Base-by-base conservation (phyloP, 495 filamentous ascomycete species). In the Cairneyella variabilis region DNA sequence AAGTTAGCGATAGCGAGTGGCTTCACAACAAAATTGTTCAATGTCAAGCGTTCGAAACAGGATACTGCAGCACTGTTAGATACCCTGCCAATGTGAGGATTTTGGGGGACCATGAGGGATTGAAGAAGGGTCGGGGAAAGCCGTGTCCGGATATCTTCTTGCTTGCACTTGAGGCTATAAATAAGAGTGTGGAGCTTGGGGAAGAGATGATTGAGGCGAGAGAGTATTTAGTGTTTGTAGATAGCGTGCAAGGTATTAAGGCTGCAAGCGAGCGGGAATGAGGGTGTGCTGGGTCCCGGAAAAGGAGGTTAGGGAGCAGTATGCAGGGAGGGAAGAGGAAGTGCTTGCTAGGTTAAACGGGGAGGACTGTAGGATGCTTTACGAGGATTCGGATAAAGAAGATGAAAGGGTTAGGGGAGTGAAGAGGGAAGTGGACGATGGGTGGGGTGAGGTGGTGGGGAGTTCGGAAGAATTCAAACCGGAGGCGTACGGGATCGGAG, bases 181-280 rank as follows among this genome's bases (percentile, higher is more conserved):
- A 74, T 48, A 47, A 27, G 10, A 45, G 32, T 0, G 32, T 61
- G 28, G 38, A 12, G 17, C 3, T 14, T 11, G 63, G 64, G 6
- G 57, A 58, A 39, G 30, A 34, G 2, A 21, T 28, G 7, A 58
- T 72, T 8, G 55, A 38, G 34, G 48, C 63, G 2, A 51, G 60
- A 10, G 71, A 75, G 52, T 75, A 69, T 61, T 56, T 74, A 51
- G 72, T 75, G 8, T 74, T 74, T 48, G 72, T 73, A 57, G 71
- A 75, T 66, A 68, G 64, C 26, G 55, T 74, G 12, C 61, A 62
- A 41, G 71, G 72, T 12, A 70, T 74, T 3, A 69, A 71, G 55
- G 71, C 72, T 51, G 71, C 64, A 34, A 68, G 69, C 34, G 67
- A 42, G 71, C 72, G 18, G 71, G 71, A 1, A 75, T 75, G 72